Conservation (phyloP, 2,329 filamentous ascomycete species). For the Xenoacremonium recifei region DNA sequence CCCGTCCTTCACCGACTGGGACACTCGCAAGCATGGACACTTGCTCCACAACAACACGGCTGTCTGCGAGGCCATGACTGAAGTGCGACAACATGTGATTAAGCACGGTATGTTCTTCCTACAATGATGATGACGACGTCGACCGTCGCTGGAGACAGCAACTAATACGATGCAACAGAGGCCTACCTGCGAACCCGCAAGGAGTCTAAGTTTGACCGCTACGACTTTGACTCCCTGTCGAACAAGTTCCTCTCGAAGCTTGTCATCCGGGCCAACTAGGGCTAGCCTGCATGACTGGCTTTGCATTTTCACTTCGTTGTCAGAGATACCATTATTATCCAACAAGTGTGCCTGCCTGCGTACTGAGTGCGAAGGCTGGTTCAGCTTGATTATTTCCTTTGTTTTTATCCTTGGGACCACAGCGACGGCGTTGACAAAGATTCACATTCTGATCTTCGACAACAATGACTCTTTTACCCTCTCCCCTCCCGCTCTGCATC, state of each 20-base stretch:
- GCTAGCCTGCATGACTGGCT: slow-evolving; percentile 4
- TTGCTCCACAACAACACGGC: slow-evolving; percentile 86
- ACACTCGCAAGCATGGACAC: slow-evolving; percentile 86
- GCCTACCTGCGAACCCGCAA: slow-evolving; percentile 79
- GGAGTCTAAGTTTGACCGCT: slow-evolving; percentile 80
- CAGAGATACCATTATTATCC: slow-evolving; percentile 11
- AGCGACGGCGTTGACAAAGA: slow-evolving; percentile 47
- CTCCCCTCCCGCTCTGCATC: slow-evolving; percentile 19
- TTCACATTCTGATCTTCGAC: slow-evolving; percentile 31
- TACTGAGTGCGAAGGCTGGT: too few relatives aligned
- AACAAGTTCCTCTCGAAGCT: slow-evolving; percentile 98
- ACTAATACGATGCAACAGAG: slow-evolving; percentile 57
- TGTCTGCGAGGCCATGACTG: slow-evolving; percentile 93
- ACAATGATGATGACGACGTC: background rate
- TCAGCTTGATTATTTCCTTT: slow-evolving; percentile 26
- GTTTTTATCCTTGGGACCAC: slow-evolving; percentile 33
- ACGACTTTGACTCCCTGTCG: slow-evolving; percentile 91
- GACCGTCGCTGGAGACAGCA: slow-evolving; percentile 19
- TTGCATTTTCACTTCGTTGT: slow-evolving; percentile 20
- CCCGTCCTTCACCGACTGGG: slow-evolving; percentile 90
- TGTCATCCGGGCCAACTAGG: slow-evolving; percentile 88
- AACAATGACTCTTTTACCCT: slow-evolving; percentile 21
- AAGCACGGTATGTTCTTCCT: slow-evolving; percentile 75
- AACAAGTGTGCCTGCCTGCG: too few relatives aligned
- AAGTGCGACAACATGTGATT: slow-evolving; percentile 87